Base-by-base conservation (phyloP, 768 basidiomycete genomes). In the Cantharellus anzutake region DNA sequence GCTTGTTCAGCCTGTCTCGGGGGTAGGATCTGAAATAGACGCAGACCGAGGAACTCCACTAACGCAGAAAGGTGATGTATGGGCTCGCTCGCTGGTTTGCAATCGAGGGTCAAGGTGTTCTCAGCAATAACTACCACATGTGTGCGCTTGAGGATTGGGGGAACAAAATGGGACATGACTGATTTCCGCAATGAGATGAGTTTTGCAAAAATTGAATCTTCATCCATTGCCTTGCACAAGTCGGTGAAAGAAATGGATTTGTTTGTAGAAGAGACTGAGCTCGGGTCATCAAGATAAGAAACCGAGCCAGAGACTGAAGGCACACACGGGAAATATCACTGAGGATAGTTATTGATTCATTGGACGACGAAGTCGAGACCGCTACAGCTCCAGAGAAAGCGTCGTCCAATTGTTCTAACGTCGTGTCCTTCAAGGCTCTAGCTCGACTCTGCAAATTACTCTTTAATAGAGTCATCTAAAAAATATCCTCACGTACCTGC, bases 11-110 rank as follows among this genome's bases (percentile, higher is more conserved):
- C 65, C 57, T 81, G 75, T 0, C 75, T 61, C 1, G 67, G 50
- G 14, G 86, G 82, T 20, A 86, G 69, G 58, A 71, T 67, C 2
- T 78, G 72, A 63, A 89, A 77, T 7, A 91, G 65, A 60, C 80
- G 71, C 0, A 71, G 67, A 35, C 73, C 71, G 41, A 91, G 73
- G 69, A 90, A 91, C n/a, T 75, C 71, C 50, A 90, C 70, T 5
- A 83, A 64, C 1, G 64, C 67, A 2, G 79, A 73, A 35, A 91
- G 67, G 66, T 80, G 81, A 42, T 74, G 70, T 11, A 92, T 73
- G 4, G 76, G 77, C 7, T 66, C 67, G 34, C 65, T 66, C 3
- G 34, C 39, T 74, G 2, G 78, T 72, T 2, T 76, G 68, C 55
- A 76, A 74, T 53, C 72, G 71, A 76, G 68, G 29, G 75, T 73